phyloP scores from a whole-genome alignment of 495 filamentous ascomycete genomes.

The Acidiella bohemica region DNA sequence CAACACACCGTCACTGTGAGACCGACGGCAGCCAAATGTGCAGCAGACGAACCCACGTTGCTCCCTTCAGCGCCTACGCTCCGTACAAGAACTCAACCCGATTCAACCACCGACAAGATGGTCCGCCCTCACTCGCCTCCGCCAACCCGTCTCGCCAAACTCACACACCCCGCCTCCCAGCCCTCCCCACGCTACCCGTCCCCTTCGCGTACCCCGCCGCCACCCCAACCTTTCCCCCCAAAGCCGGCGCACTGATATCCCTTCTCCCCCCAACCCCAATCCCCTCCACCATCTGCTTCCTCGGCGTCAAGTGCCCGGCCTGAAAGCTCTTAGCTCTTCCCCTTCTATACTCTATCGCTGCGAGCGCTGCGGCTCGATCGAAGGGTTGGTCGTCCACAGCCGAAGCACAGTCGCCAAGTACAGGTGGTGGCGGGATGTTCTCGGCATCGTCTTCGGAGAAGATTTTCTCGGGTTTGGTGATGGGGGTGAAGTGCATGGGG shows the following conservation, averaged over 20 bases:
- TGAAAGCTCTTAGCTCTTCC: constrained; percentile 30
- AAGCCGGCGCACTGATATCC: constrained; percentile 30
- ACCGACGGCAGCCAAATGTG: too few relatives aligned
- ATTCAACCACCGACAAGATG: too few relatives aligned
- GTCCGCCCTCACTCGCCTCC: not conserved
- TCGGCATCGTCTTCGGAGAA: constrained; percentile 9
- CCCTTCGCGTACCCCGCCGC: not conserved
- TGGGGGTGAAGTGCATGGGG: constrained; percentile 30
- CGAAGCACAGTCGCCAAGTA: not conserved
- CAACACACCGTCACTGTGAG: too few relatives aligned
- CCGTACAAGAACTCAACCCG: not conserved
- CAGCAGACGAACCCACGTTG: constrained; percentile 4
- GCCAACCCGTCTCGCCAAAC: not conserved
- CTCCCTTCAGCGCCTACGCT: not conserved
- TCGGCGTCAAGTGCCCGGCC: constrained; percentile 26
- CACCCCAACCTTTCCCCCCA: constrained; percentile 14
- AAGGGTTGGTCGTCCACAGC: constrained; percentile 10
- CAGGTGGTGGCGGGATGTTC: constrained; percentile 11
- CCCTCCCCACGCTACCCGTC: constrained; percentile 9
- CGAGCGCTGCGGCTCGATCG: constrained; percentile 30
- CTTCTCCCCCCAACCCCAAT: constrained; percentile 20
- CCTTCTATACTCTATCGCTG: constrained; percentile 27
- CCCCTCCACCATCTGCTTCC: constrained; percentile 27
- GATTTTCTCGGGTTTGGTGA: constrained; percentile 16
- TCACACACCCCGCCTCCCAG: constrained; percentile 3